These are phyloP conservation scores for Crithidia expoeki DNA, from an alignment of 208 protist species.

Conservation along the genomic window DNA sequence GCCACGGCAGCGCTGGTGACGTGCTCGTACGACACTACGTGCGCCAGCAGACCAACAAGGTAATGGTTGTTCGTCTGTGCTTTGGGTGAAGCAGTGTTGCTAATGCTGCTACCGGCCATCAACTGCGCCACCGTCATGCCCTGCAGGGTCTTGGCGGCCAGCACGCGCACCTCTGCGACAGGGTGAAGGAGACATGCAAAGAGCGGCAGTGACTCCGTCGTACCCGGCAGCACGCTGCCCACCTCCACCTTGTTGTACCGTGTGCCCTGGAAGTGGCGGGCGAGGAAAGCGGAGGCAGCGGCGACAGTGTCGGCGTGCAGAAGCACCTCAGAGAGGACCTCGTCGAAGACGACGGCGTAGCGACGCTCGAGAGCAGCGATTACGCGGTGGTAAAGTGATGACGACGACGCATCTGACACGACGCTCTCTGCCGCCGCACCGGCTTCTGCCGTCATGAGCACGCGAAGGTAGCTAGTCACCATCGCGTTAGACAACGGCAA, in stretches of 20 bases:
- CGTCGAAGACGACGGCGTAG: conserved; percentile 70
- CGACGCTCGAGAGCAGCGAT: conserved; percentile 71
- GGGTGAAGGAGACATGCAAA: conserved; percentile 85
- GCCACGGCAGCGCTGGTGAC: conserved; percentile 29
- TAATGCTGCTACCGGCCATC: conserved; percentile 26
- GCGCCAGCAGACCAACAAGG: conserved; percentile 56
- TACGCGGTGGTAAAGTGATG: conserved; percentile 42
- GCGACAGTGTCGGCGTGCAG: conserved; percentile 34
- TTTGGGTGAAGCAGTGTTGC: neutral
- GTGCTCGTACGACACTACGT: conserved; percentile 44
- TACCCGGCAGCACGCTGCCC: conserved; percentile 16
- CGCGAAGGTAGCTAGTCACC: conserved; percentile 47
- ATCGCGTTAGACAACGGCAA: conserved; percentile 63
- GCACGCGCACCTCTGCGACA: conserved; percentile 58
- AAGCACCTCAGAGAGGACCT: conserved; percentile 63
- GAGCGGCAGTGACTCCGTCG: conserved; percentile 64
- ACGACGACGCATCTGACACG: conserved; percentile 10
- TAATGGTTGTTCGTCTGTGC: conserved; percentile 30
- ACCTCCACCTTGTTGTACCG: conserved; percentile 79
- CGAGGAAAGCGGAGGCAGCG: conserved; percentile 54
- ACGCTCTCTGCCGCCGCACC: conserved; percentile 5
- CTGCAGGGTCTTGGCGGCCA: conserved; percentile 53
- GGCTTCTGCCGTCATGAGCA: conserved; percentile 42
- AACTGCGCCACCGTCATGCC: conserved; percentile 59
- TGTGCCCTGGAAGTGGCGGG: conserved; percentile 74